Percentiles rank a stretch among this genome's conserved stretches.
These are phyloP conservation scores for Lithospermum erythrorhizon DNA, from an alignment of 257 asterid genomes.

Conservation along the genomic window DNA sequence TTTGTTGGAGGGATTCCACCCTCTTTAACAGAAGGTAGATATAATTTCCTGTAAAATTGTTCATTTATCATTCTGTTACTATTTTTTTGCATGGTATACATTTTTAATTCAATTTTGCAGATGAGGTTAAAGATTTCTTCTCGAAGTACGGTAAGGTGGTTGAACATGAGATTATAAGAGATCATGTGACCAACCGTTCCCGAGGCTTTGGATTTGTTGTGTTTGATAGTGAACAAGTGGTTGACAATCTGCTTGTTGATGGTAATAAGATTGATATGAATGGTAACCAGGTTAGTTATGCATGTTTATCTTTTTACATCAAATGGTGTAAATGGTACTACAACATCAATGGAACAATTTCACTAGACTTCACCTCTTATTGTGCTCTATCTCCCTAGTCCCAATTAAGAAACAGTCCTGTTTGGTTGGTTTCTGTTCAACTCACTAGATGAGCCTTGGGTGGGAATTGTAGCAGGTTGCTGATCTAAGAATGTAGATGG, in stretches of 20 bases:
- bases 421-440: neutral
- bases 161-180: slow-evolving; percentile 54
- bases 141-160: slow-evolving; percentile 39
- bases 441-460: neutral
- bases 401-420: neutral
- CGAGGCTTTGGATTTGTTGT: slow-evolving; percentile 57
- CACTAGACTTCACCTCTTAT: neutral
- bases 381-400: neutral
- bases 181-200: slow-evolving; percentile 45
- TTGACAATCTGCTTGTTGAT: slow-evolving; percentile 39
- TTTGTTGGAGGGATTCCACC: slow-evolving; percentile 58
- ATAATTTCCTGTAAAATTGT: neutral
- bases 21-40: slow-evolving; percentile 37
- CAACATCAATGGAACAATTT: neutral
- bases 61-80: neutral
- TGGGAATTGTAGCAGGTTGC: neutral
- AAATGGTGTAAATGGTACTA: neutral
- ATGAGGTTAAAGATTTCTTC: slow-evolving; percentile 47
- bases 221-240: slow-evolving; percentile 43
- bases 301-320: slow-evolving; percentile 1
- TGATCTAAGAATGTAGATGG: neutral
- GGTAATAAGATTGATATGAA: slow-evolving; percentile 48
- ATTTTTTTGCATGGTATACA: slow-evolving; percentile 1
- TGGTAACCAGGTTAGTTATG: slow-evolving; percentile 41
- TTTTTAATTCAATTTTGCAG: slow-evolving; percentile 16